Base-by-base conservation (phyloP, 352 stramenopile genomes). In the Globisporangium spiculum region DNA sequence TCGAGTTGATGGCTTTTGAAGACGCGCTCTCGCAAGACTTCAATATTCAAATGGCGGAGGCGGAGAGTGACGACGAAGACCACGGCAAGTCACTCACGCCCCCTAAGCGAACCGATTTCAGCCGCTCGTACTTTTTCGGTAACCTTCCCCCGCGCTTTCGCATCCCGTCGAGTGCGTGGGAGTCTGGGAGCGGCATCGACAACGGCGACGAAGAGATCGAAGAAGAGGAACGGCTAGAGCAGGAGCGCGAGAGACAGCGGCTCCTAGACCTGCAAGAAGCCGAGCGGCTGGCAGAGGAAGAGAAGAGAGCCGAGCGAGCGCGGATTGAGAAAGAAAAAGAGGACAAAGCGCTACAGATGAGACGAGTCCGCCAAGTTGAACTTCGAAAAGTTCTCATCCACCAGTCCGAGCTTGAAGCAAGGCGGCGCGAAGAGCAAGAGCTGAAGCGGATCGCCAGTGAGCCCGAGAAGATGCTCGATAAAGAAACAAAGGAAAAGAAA, bases 121-220 rank as follows among this genome's bases (percentile, higher is more conserved):
- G 79, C 3, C 70, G 67, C 9, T 91, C 84, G 18, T 90, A 90
- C 60, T 91, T 92, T 71, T 92, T 91, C 64, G 76, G 79, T 10
- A 88, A 85, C 55, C 75, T 92, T 4, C 82, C 82, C 4, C 57
- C 65, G 20, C 71, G 74, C 14, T 84, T 84, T 46, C 77, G 72
- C 50, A 70, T 86, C 38, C 75, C 78, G 36, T 66, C 78, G 6
- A 80, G 73, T 53, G 74, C 77, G 0, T 93, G 83, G 84, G 22
- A 74, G 4, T 72, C 75, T 52, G 83, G 84, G 38, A 90, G 81
- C 68, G 84, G 83, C 1, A 63, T 90, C 8, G 76, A 93, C 26
- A 93, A 93, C 26, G 83, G 83, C 6, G 85, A 93, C 32, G 85
- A 93, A 74, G 85, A 91, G 60, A 69, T 80, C 20, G 85, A 93